Conservation (phyloP, 1,284 basidiomycete genomes). For the Leccinum fuscescens region DNA sequence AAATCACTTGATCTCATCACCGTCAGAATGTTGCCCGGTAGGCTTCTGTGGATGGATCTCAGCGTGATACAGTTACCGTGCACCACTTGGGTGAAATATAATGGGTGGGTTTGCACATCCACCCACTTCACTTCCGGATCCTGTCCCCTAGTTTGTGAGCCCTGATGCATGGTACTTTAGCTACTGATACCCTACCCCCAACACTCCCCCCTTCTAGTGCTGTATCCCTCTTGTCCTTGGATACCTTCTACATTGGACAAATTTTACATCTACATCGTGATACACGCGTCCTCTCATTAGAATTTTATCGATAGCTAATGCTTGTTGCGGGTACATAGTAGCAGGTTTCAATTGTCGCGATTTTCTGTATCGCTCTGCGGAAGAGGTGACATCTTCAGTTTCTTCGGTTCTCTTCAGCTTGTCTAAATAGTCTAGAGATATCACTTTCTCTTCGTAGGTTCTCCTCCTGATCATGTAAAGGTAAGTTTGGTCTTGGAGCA, state of each 20-base stretch:
- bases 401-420: background rate
- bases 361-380: background rate
- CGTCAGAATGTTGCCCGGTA: background rate
- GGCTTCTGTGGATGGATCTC: background rate
- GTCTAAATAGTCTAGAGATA: background rate
- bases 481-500: background rate
- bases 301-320: background rate
- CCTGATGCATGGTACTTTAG: background rate
- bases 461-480: background rate
- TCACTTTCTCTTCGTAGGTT: background rate
- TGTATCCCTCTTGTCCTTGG: background rate
- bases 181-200: background rate
- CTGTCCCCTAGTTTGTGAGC: background rate
- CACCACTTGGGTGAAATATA: background rate
- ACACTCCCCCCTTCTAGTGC: background rate
- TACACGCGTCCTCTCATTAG: background rate
- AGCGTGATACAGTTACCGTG: background rate
- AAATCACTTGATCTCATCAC: no score
- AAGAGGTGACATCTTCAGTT: background rate
- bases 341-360: background rate
- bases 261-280: background rate
- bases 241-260: background rate
- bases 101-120: background rate
- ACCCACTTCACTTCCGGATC: no score
- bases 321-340: background rate